Conservation (phyloP, 2,329 filamentous ascomycete genomes). For the Hymenotorrendiella dingleyae region DNA sequence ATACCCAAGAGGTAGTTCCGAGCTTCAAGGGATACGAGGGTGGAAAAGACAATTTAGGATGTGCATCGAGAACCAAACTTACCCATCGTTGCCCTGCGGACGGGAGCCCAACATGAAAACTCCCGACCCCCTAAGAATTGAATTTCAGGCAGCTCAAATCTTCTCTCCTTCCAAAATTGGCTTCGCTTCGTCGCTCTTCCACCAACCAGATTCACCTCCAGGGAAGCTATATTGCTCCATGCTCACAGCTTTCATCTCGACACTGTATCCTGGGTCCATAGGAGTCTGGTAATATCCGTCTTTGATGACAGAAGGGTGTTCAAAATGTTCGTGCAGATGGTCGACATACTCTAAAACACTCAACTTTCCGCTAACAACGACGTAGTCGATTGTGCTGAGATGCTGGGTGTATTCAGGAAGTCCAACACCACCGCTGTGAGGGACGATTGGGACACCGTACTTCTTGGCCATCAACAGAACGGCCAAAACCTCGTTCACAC, state of each 20-base stretch:
- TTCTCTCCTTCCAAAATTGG: constrained; percentile 30
- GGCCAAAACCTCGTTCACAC: constrained; percentile 88
- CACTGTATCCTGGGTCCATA: constrained; percentile 76
- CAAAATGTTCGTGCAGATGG: constrained; percentile 88
- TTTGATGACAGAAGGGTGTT: constrained; percentile 72
- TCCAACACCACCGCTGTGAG: constrained; percentile 84
- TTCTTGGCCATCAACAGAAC: constrained; percentile 75
- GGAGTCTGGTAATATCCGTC: constrained; percentile 88
- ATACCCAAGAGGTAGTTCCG: too few species aligned
- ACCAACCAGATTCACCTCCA: constrained; percentile 75
- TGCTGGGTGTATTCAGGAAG: constrained; percentile 93
- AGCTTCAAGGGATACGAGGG: background rate
- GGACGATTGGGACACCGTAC: constrained; percentile 74
- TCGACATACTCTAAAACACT: constrained; percentile 88
- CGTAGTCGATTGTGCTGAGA: constrained; percentile 86
- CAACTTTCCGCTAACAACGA: constrained; percentile 74
- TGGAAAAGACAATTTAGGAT: background rate
- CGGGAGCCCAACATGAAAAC: constrained; percentile 9
- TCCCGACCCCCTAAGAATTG: background rate
- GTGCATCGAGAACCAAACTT: too few species aligned
- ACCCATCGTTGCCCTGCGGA: constrained; percentile 9
- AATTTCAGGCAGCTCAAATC: constrained; percentile 19
- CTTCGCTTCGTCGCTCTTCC: constrained; percentile 57
- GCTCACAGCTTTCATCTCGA: constrained; percentile 86
- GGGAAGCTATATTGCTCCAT: constrained; percentile 78